Conservation (phyloP, 2,329 filamentous ascomycete species). For the Claviceps pazoutovae region DNA sequence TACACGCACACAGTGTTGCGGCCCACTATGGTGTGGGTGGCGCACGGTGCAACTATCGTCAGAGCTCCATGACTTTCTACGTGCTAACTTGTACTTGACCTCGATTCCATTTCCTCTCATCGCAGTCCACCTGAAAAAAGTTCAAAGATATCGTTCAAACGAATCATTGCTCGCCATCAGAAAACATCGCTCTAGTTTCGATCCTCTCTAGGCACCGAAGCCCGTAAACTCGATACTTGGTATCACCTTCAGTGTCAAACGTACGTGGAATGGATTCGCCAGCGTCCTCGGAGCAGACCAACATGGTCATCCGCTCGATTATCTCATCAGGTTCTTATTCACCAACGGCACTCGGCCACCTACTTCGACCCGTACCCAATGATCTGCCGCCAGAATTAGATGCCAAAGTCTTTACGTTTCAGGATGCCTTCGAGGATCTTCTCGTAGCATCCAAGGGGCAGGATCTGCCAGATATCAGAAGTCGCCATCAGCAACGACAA, state of each 20-base stretch:
- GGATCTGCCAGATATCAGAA: constrained; percentile 25
- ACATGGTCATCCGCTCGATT: constrained; percentile 11
- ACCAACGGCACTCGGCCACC: constrained; percentile 23
- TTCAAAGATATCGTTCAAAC: not conserved
- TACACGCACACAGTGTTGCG: not conserved
- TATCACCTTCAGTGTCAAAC: not conserved
- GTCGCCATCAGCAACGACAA: constrained; percentile 21
- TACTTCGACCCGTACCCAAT: constrained; percentile 33
- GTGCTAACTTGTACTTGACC: not conserved
- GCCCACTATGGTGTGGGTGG: not conserved
- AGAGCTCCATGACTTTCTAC: not conserved
- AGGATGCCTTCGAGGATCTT: constrained; percentile 45
- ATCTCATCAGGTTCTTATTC: constrained; percentile 16
- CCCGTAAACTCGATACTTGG: not conserved
- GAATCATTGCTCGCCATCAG: not conserved
- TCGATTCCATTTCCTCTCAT: not conserved
- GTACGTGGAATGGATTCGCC: not conserved
- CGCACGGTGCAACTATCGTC: not conserved
- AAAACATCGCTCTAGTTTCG: not conserved
- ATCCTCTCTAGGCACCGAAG: not conserved
- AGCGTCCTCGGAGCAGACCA: not conserved
- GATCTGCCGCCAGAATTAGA: constrained; percentile 26
- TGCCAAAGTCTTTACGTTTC: constrained; percentile 32
- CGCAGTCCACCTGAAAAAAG: not conserved
- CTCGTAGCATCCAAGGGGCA: constrained; percentile 31